These are phyloP conservation scores for Besnoitia besnoiti DNA, from an alignment of 169 alveolate species.

Conservation along the genomic window DNA sequence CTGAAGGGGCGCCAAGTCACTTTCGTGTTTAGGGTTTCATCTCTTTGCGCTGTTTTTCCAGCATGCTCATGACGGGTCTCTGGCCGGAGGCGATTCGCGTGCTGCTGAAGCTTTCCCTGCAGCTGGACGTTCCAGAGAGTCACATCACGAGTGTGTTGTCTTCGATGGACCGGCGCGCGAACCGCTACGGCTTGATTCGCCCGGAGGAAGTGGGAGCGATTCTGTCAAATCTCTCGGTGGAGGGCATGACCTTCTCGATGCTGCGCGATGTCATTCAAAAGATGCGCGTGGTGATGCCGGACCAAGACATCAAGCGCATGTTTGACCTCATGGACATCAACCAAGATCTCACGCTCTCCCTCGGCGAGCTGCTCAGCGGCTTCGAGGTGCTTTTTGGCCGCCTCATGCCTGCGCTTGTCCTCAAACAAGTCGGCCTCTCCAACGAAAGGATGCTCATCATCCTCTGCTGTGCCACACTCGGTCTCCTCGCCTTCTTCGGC, in stretches of 20 bases:
- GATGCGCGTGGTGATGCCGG: conserved; percentile 75
- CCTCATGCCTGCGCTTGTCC: conserved; percentile 72
- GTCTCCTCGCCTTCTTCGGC: conserved; percentile 70
- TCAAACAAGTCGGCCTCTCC: conserved; percentile 72
- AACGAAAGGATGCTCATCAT: conserved; percentile 69
- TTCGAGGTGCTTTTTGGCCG: conserved; percentile 74
- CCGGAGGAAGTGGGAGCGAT: conserved; percentile 73
- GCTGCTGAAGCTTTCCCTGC: conserved; percentile 68
- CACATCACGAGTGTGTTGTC: conserved; percentile 65
- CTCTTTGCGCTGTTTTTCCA: neutral
- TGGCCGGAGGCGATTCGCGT: conserved; percentile 78
- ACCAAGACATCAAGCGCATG: conserved; percentile 74
- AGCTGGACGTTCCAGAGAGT: conserved; percentile 67
- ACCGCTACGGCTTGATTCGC: conserved; percentile 70
- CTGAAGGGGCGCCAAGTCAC: neutral
- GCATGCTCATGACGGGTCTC: conserved; percentile 72
- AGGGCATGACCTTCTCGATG: conserved; percentile 74
- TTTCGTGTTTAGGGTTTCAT: neutral
- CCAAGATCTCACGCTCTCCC: conserved; percentile 71
- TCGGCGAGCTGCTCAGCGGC: conserved; percentile 74
- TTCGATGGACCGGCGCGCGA: conserved; percentile 63
- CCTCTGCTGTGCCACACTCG: conserved; percentile 47
- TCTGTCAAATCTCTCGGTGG: conserved; percentile 66
- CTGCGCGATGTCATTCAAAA: conserved; percentile 73
- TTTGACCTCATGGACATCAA: conserved; percentile 77